Evolutionary conservation across 805 yeast genomes (phyloP), one percentile per base, ranked within the genome.

Genomic region (Wickerhamiella allomyrinae): DNA sequence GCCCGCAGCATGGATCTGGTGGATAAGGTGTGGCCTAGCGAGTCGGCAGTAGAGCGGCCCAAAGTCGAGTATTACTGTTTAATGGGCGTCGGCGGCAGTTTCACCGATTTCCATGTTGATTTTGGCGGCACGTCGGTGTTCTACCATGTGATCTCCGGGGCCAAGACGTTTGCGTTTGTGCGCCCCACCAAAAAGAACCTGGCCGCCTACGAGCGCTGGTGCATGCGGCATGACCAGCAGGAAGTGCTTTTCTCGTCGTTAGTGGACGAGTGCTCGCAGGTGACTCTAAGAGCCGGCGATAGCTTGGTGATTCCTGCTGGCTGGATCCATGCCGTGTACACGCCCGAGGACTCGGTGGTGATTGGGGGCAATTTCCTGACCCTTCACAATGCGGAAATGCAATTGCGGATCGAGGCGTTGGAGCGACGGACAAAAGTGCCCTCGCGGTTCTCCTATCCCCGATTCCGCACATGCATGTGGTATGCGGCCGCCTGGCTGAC

Each of bases 111-210:
- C 60, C 96, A 86, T 58, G 67, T 86, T 34, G 96, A 86, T 58
- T 86, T 86, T 58, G 91, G 93, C 2, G 96, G 95, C 0, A 82
- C 95, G 0, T 80, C 91, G 1, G 96, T 86, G 5, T 86, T 83
- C 57, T 86, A 86, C 59, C 83, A 89, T 2, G 76, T 86, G 3
- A 60, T 86, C 13, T 62, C 69, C n/a, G 96, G 96, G 1, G 51
- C 62, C 3, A 86, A 86, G 53, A 70, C 75, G 24, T 86, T 86
- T 54, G 58, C 85, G 37, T 72, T 86, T 69, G 75, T 69, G 51
- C 94, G 94, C 0, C 95, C 95, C 2, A 75, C 93, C 0, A 57
- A 61, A 2, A 50, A 58, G 11, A 86, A 85, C 51, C 64, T 85
- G 40, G 56, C 63, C 13, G 66, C 70, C 25, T 86, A 84, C 54